A percentile compares a stretch with the other conserved stretches of the same genome.
These are phyloP conservation scores for Mycena indigotica DNA, from an alignment of 768 basidiomycete species.

Conservation along the genomic window DNA sequence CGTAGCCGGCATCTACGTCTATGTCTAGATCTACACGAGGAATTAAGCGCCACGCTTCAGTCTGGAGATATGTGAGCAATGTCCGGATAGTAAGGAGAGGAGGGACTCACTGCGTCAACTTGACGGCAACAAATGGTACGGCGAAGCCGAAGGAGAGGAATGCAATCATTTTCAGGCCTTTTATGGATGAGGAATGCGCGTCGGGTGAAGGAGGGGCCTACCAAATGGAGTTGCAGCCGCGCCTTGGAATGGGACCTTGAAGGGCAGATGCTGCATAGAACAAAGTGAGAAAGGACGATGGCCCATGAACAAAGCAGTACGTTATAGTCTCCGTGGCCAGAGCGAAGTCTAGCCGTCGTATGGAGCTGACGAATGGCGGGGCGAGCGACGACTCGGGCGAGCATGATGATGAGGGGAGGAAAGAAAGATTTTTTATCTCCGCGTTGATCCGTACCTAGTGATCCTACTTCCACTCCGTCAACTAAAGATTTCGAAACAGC, in stretches of 20 bases:
- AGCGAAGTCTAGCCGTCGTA: slow-evolving; percentile 44
- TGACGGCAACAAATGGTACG: too few species aligned
- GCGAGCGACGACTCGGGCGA: slow-evolving; percentile 47
- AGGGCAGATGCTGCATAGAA: slow-evolving; percentile 55
- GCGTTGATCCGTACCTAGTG: too few species aligned
- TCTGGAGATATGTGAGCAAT: slow-evolving; percentile 3
- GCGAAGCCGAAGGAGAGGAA: slow-evolving; percentile 61
- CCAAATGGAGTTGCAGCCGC: slow-evolving; percentile 25
- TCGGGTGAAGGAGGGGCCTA: slow-evolving; percentile 2
- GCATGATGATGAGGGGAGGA: slow-evolving; percentile 29
- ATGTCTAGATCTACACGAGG: slow-evolving; percentile 13
- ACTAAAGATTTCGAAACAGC: too few species aligned
- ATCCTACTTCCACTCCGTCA: too few species aligned
- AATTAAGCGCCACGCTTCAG: slow-evolving; percentile 11
- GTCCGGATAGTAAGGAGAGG: slow-evolving; percentile 1
- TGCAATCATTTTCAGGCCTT: slow-evolving; percentile 45
- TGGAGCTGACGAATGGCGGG: slow-evolving; percentile 46
- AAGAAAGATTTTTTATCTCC: slow-evolving; percentile 1
- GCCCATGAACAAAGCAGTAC: background rate
- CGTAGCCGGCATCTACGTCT: slow-evolving; percentile 19
- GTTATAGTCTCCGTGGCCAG: slow-evolving; percentile 53
- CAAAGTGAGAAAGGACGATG: background rate
- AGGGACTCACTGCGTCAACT: slow-evolving; percentile 62
- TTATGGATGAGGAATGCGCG: slow-evolving; percentile 29
- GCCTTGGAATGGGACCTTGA: slow-evolving; percentile 52